Evolutionary conservation across 202 grass and related monocot species (phyloP).

Genomic region (Dendrocalamus latiflorus): DNA sequence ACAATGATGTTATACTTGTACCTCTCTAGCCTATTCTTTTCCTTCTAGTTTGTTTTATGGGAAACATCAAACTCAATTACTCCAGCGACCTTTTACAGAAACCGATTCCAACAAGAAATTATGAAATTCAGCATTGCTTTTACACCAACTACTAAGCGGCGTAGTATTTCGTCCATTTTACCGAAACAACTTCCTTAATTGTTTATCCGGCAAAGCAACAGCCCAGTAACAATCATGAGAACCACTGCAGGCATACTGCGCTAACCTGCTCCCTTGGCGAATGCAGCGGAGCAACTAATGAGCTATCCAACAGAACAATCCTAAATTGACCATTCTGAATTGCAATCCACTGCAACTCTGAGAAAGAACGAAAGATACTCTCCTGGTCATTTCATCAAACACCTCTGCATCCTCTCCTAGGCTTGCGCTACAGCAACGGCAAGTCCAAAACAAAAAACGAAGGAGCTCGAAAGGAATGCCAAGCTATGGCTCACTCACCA

Average conservation of each 20-base stretch:
- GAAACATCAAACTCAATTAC: neutral
- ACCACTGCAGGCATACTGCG: neutral
- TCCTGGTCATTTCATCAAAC: conserved; percentile 45
- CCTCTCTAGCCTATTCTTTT: neutral
- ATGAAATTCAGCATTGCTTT: neutral
- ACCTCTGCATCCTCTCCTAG: neutral
- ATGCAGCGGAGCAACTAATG: neutral
- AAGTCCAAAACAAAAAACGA: neutral
- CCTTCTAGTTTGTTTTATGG: neutral
- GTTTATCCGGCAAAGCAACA: neutral
- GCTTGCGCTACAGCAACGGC: conserved; percentile 5
- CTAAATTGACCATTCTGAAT: neutral
- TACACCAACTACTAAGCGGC: neutral
- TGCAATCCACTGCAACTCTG: no score
- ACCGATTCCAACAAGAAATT: neutral
- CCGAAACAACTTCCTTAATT: neutral
- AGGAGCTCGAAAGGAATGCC: neutral
- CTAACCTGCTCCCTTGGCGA: neutral
- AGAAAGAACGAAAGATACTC: neutral
- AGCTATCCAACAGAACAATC: neutral
- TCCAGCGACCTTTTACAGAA: neutral
- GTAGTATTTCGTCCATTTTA: neutral
- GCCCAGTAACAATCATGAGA: neutral
- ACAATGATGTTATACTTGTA: neutral
- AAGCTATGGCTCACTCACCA: conserved; percentile 36